These are phyloP conservation scores for Amyloporia xantha DNA, from an alignment of 768 basidiomycete genomes.

Conservation along the genomic window DNA sequence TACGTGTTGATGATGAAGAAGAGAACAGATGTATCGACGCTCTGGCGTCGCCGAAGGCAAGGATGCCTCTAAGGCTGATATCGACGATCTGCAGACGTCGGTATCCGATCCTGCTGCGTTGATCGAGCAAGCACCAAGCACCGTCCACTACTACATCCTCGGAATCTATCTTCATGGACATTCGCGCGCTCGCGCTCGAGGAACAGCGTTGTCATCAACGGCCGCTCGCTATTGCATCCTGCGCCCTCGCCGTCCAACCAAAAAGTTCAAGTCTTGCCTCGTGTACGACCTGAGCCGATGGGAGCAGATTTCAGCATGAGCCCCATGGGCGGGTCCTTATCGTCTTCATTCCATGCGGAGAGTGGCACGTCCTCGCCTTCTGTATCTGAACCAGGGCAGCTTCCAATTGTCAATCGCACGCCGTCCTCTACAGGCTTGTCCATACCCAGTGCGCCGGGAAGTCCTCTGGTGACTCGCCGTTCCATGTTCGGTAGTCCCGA, in stretches of 20 bases:
- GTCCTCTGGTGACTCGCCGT: slow-evolving; percentile 9
- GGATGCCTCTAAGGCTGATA: slow-evolving; percentile 54
- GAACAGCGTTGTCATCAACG: slow-evolving; percentile 10
- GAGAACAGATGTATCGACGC: slow-evolving; percentile 27
- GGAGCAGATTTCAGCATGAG: slow-evolving; percentile 41
- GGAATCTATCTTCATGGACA: background rate
- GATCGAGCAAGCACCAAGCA: no score
- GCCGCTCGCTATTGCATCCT: slow-evolving; percentile 25
- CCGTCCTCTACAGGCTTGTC: slow-evolving; percentile 20
- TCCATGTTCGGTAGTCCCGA: slow-evolving; percentile 18
- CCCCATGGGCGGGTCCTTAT: slow-evolving; percentile 12
- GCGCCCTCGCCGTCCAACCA: slow-evolving; percentile 33
- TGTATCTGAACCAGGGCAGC: slow-evolving; percentile 23
- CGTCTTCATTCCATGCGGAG: slow-evolving; percentile 3
- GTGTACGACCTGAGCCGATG: slow-evolving; percentile 44
- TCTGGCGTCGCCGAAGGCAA: slow-evolving; percentile 30
- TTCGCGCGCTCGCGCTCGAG: background rate
- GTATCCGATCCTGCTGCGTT: slow-evolving; percentile 20
- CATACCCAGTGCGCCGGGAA: slow-evolving; percentile 12
- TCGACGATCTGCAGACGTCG: slow-evolving; percentile 34
- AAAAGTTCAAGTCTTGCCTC: slow-evolving; percentile 53
- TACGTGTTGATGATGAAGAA: slow-evolving; percentile 81
- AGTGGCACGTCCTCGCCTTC: slow-evolving; percentile 8
- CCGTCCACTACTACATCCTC: slow-evolving; percentile 6
- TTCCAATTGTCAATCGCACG: slow-evolving; percentile 30